Evolutionary conservation across 129 eudicot species (phyloP).

Genomic region (Arctium minus): DNA sequence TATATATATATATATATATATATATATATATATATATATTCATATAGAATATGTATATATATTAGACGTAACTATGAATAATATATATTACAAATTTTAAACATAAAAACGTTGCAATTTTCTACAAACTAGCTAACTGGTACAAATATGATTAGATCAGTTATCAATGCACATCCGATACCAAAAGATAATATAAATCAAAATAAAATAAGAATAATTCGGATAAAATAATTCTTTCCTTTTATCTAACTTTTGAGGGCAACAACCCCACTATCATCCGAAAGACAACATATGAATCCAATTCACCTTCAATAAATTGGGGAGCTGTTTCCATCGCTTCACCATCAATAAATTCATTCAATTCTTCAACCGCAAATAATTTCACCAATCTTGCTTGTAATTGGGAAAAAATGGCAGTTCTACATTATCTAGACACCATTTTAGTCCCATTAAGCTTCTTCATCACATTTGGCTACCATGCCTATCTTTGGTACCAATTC

Average conservation of each 20-base stretch:
- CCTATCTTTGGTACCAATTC: slow-evolving; percentile 70
- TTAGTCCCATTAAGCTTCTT: slow-evolving; percentile 74
- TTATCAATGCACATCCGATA: neutral
- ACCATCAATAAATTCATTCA: slow-evolving; percentile 22
- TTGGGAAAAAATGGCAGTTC: slow-evolving; percentile 25
- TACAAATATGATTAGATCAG: neutral
- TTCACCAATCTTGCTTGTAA: neutral
- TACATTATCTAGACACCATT: slow-evolving; percentile 56
- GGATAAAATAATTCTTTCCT: slow-evolving; percentile 8
- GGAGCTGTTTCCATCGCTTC: slow-evolving; percentile 3
- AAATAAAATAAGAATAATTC: neutral
- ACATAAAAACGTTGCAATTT: neutral
- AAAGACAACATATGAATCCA: slow-evolving; percentile 25
- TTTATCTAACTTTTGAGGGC: slow-evolving; percentile 18
- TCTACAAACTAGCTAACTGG: neutral
- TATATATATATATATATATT: too few relatives aligned
- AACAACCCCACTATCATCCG: slow-evolving; percentile 28
- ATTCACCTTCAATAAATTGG: slow-evolving; percentile 31
- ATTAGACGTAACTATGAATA: too few relatives aligned
- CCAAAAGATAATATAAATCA: neutral
- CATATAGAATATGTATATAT: too few relatives aligned
- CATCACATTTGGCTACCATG: slow-evolving; percentile 87
- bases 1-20: too few relatives aligned
- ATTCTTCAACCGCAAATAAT: slow-evolving; percentile 2
- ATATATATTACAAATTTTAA: neutral